Evolutionary conservation across 2,329 filamentous ascomycete genomes (phyloP), one percentile per base, ranked within the genome.

Genomic region (Cryphonectria radicalis): DNA sequence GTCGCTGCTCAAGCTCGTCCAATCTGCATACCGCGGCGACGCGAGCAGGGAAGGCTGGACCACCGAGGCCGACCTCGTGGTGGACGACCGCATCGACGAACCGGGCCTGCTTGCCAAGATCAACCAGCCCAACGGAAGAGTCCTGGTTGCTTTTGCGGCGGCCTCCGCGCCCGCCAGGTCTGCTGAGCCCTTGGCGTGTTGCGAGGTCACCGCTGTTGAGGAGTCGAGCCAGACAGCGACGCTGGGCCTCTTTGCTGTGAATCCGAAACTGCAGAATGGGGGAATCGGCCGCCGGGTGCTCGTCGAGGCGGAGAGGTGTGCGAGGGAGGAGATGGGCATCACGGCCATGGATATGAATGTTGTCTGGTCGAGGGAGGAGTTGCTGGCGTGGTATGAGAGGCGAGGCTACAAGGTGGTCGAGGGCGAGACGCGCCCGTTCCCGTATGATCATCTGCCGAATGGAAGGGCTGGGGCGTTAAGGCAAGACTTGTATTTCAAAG

Each of bases 221-320:
- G 37, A 73, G 73, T 40, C 76, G 72, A 46, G 46, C 67, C 46
- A 70, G 17, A 72, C 78, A 50, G 81, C 79, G 25, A 84, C 85
- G 76, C 85, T 87, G 67, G 84, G 84, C 66, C 79, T 86, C 50
- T 85, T 87, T 28, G 85, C 85, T 57, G 84, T 87, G 0, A 80
- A 83, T 53, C 82, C 83, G 2, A 69, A 69, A 5, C 73, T 77
- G 40, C 84, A 86, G 76, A 81, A 80, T 5, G 81, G 82, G 19
- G 85, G 85, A 0, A 75, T 87, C 62, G 85, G 85, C 0, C 75
- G 79, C 67, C 76, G 75, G 68, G 80, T 86, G 22, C 77, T 87
- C 22, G 77, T 74, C 1, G 75, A 79, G 53, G 84, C 84, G 0
- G 85, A 87, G 76, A 73, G 72, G 14, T 80, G 81, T 73, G 81